Base-by-base conservation (phyloP, 257 asterid species). In the Knoxia roxburghii region DNA sequence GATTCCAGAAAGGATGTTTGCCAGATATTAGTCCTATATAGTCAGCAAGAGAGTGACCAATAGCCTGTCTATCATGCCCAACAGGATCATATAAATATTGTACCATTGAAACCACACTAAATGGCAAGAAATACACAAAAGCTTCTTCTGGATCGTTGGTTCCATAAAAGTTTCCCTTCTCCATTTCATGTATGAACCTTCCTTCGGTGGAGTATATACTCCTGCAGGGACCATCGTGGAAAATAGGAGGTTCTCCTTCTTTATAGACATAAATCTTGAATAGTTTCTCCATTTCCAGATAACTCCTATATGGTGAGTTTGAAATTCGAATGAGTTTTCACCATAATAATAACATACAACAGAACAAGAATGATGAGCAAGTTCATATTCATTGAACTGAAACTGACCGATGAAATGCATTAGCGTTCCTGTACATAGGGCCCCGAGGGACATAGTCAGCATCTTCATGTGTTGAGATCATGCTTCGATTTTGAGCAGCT, bases 191-290 rank as follows among this genome's bases (percentile, higher is more conserved):
- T 8, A 89, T 89, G 76, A 92, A 92, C 50, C 89, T 81, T 15
- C 98, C 98, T 75, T 92, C 98, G 0, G 86, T 84, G 7, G 98
- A 80, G 79, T 91, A 89, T 83, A 89, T 89, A 77, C 87, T 84
- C 68, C 76, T 60, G 56, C 96, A 92, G 0, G 96, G 97, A 2
- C 98, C 96, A n/a, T 71, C 63, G 68, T 89, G 97, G 84, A 87
- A 85, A 13, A 92, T 66, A 7, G 98, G 98, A 6, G 77, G 81
- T 54, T 91, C 95, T 6, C 98, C 98, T 82, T 91, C 98, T 61
- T 84, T 79, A 65, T 91, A 91, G 10, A 87, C 87, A 37, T 84
- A 91, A 3, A 86, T 73, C 81, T 91, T 91, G 83, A 91, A 91
- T 73, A n/a, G 51, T 39, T 67, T 84, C 86, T 89, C 98, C 96